Base-by-base conservation (phyloP, 164 flowering plant genomes). In the Cinnamomum micranthum region DNA sequence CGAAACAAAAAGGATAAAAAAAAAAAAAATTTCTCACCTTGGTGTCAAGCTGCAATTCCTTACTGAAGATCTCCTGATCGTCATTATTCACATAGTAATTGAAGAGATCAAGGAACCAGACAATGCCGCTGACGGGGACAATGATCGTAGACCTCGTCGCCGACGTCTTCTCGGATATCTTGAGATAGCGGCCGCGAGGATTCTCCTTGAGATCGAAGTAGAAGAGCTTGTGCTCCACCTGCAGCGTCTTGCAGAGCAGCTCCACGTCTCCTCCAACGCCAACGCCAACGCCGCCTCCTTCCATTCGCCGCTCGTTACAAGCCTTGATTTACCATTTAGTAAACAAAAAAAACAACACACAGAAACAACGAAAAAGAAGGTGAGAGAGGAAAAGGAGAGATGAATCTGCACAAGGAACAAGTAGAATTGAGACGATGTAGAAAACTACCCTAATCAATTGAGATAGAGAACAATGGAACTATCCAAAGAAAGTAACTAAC, bases 131-230 rank as follows among this genome's bases (percentile, higher is more conserved):
- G 63, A 84, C 88, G 12, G 99, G 99, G 2, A 95, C 94, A 27
- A 95, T 95, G 75, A 95, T 95, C 41, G 99, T 95, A 23, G 99
- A 95, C 80, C 99, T 78, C 2, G 98, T 91, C 0, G 98, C 89
- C 0, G 98, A 91, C 0, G 99, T 95, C 85, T 95, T 95, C 89
- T 95, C 99, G 1, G 98, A 93, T 28, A 95, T 93, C 82, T 95
- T 95, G 60, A 95, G 86, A 78, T 95, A 95, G 1, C 94, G 82
- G 6, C 99, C 99, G 9, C 99, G 88, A 1, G 99, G 98, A 75
- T 95, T 95, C 87, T 95, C 99, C 85, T 95, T 95, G 55, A 95
- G 91, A 80, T 95, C 99, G 74, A 95, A 93, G 85, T 95, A 95
- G 84, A 95, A 95, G 6, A 95, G 90, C 86, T 95, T 95, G 88